Base-by-base conservation (phyloP, 2,329 filamentous ascomycete species). In the Aphanocladium album region DNA sequence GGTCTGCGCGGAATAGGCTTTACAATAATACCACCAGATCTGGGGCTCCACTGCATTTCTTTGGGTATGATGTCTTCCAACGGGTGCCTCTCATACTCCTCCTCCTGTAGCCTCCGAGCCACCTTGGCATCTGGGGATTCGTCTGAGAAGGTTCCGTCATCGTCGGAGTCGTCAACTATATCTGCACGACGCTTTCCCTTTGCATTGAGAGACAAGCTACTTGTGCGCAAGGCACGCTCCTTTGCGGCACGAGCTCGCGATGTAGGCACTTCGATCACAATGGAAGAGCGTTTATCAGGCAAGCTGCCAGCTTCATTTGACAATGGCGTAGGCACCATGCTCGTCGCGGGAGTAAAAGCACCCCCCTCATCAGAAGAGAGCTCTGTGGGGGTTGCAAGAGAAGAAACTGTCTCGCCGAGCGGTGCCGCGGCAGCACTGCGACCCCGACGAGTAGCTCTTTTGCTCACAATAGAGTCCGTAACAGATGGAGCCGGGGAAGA, bases 201-300 rank as follows among this genome's bases (percentile, higher is more conserved):
- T 4, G 74, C 61, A 41, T 73, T 74, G 67, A 84, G 70, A 2
- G 81, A 76, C 63, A 77, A 82, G 54, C 80, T 73, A 72, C 80
- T 86, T 9, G 67, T 68, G 17, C 71, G 67, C 16, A 73, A 53
- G 14, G 66, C 67, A n/a, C 69, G 65, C 30, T 76, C 72, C 23
- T 65, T 66, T 23, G 71, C 69, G n/a, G 57, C 62, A 60, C 6
- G 68, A 62, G 50, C 61, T 64, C 1, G 64, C 62, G 50, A 23
- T 70, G 71, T 25, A 71, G 59, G 70, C 11, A 76, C 67, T 64
- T 76, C 70, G 3, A 76, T 58, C 41, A 35, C 41, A 17, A 54
- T 64, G 46, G 30, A 46, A 45, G 53, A n/a, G 5, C 70, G 69
- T 30, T 60, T 47, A 14, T 14, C 27, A 11, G 21, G 14, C 11